A percentile compares a stretch with the other conserved stretches of the same genome.
phyloP scores from a whole-genome alignment of 441 rosid genomes.

The Metrosideros polymorpha region DNA sequence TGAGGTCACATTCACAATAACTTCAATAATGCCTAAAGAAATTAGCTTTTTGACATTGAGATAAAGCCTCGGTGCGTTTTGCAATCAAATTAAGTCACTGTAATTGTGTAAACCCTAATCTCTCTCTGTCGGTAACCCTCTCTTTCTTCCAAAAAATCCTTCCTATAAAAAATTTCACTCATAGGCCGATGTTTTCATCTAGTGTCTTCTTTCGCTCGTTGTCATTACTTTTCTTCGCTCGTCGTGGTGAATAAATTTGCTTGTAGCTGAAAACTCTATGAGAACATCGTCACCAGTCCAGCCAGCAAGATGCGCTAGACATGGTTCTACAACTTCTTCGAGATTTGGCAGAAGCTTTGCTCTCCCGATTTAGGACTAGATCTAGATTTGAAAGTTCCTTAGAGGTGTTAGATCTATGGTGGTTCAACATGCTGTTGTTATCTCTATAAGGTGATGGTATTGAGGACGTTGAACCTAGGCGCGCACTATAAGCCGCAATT shows the following conservation, averaged over 20 bases:
- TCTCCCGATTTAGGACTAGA: neutral
- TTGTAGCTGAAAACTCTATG: neutral
- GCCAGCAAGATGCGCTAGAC: rapidly evolving
- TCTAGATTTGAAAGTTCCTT: neutral
- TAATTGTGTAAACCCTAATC: neutral
- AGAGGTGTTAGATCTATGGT: rapidly evolving
- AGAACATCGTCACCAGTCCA: neutral
- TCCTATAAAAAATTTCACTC: too few species aligned
- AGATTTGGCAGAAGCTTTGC: neutral
- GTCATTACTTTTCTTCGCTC: neutral
- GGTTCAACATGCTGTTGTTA: neutral
- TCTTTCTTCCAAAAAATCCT: neutral
- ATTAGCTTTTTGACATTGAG: neutral
- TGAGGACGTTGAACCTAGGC: neutral
- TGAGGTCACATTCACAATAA: neutral
- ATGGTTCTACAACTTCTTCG: neutral
- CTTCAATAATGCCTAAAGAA: neutral
- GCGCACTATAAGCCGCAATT: neutral
- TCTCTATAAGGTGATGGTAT: rapidly evolving
- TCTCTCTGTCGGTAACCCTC: neutral
- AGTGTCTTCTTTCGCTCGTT: neutral
- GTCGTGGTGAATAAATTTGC: neutral
- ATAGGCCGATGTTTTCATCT: too few species aligned
- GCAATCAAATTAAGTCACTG: neutral
- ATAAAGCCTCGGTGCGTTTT: neutral